Evolutionary conservation across 1,284 basidiomycete genomes (phyloP).

Genomic region (Tilletia setariae): DNA sequence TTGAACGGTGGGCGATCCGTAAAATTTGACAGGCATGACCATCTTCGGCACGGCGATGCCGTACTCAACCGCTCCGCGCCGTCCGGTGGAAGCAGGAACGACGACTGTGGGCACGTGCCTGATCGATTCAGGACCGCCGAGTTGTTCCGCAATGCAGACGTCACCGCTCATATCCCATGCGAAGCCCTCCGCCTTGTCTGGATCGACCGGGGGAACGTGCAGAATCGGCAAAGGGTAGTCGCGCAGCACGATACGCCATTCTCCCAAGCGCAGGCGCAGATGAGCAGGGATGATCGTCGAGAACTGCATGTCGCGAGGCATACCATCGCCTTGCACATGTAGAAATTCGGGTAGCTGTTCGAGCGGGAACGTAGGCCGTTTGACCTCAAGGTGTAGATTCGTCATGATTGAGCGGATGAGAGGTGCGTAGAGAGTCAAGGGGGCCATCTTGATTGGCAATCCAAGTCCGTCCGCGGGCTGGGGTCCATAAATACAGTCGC

Average conservation of each 20-base stretch:
- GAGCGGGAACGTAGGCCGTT: slow-evolving; percentile 66
- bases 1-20: slow-evolving; percentile 66
- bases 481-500: slow-evolving; percentile 48
- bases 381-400: slow-evolving; percentile 64
- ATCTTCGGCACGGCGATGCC: slow-evolving; percentile 77
- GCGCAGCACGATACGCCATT: slow-evolving; percentile 67
- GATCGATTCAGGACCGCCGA: slow-evolving; percentile 65
- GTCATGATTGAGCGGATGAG: slow-evolving; percentile 70
- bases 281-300: slow-evolving; percentile 81
- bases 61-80: slow-evolving; percentile 62
- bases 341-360: slow-evolving; percentile 67
- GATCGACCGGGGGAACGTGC: slow-evolving; percentile 55
- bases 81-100: slow-evolving; percentile 52
- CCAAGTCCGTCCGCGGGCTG: slow-evolving; percentile 24
- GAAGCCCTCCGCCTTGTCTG: slow-evolving; percentile 26
- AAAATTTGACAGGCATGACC: slow-evolving; percentile 91
- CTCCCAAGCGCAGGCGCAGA: slow-evolving; percentile 68
- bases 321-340: slow-evolving; percentile 66
- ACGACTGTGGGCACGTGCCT: slow-evolving; percentile 46
- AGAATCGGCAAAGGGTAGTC: slow-evolving; percentile 66
- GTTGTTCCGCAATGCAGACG: slow-evolving; percentile 84
- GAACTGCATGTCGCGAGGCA: slow-evolving; percentile 71
- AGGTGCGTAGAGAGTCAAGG: slow-evolving; percentile 63
- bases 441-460: slow-evolving; percentile 59
- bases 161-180: slow-evolving; percentile 72